Conservation (phyloP, 495 filamentous ascomycete species). For the Bryoglossum gracile region DNA sequence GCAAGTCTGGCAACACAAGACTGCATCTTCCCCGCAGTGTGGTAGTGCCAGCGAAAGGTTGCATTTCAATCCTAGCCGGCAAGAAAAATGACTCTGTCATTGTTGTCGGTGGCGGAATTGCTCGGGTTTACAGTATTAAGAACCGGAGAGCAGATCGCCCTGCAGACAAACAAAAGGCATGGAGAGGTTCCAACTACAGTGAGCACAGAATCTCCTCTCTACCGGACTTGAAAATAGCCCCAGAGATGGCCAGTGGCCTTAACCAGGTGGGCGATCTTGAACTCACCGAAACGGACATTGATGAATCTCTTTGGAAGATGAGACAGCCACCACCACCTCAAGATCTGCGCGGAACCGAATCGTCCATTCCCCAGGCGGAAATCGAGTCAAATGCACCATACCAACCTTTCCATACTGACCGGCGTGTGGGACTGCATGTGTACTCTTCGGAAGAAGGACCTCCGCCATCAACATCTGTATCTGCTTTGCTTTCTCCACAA, state of each 20-base stretch:
- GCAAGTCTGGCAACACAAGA: constrained; percentile 78
- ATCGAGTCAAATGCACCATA: constrained; percentile 89
- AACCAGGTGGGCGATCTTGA: constrained; percentile 43
- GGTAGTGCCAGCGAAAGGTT: constrained; percentile 38
- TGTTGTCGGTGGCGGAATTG: constrained; percentile 49
- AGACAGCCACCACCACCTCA: constrained; percentile 22
- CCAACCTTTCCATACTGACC: constrained; percentile 85
- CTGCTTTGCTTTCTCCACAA: constrained; percentile 16
- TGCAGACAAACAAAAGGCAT: constrained; percentile 40
- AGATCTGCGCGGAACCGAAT: constrained; percentile 29
- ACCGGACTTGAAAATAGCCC: constrained; percentile 40
- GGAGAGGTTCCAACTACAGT: constrained; percentile 49
- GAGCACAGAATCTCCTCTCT: constrained; percentile 59
- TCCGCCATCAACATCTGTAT: constrained; percentile 19
- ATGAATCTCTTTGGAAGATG: constrained; percentile 24
- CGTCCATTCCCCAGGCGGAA: constrained; percentile 75
- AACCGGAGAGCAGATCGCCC: constrained; percentile 33
- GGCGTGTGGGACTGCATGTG: constrained; percentile 62
- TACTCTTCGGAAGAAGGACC: constrained; percentile 31
- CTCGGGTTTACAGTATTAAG: constrained; percentile 62
- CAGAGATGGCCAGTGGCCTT: constrained; percentile 36
- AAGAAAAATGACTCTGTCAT: constrained; percentile 46
- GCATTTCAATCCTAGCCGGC: constrained; percentile 48
- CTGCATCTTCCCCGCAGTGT: constrained; percentile 59
- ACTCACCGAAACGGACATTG: constrained; percentile 36